phyloP scores from a whole-genome alignment of 176 grass and related monocot genomes.

The Cenchrus fungigraminus region DNA sequence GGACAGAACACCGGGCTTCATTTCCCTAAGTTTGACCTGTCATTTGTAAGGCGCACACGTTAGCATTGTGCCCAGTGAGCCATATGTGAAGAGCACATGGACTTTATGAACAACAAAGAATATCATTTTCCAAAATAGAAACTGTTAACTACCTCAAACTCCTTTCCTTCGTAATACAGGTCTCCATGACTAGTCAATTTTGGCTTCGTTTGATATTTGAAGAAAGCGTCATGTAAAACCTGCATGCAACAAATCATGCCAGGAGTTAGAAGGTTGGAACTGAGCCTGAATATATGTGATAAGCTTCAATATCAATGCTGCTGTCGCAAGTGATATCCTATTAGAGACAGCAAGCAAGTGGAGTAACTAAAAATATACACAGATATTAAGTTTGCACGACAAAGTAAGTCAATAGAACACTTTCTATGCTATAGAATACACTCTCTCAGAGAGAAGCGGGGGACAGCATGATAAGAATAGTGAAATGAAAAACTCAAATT shows the following conservation, averaged over 20 bases:
- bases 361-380: background rate
- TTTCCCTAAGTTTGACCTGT: conserved; percentile 94
- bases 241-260: conserved; percentile 39
- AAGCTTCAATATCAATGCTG: background rate
- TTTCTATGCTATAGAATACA: background rate
- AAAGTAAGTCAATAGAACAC: background rate
- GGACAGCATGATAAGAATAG: background rate
- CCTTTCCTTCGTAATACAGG: conserved; percentile 89
- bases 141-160: conserved; percentile 73
- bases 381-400: background rate
- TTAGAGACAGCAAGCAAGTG: background rate
- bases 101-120: background rate
- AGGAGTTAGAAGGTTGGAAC: background rate
- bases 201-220: conserved; percentile 98
- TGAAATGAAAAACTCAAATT: background rate
- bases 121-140: background rate
- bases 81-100: too few species aligned
- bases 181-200: conserved; percentile 85
- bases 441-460: background rate
- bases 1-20: conserved; percentile 94
- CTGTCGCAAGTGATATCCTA: background rate
- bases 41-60: background rate
- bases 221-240: conserved; percentile 88
- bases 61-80: background rate
- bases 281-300: background rate